phyloP scores from a whole-genome alignment of 345 rosid species.

The Leavenworthia alabamica region DNA sequence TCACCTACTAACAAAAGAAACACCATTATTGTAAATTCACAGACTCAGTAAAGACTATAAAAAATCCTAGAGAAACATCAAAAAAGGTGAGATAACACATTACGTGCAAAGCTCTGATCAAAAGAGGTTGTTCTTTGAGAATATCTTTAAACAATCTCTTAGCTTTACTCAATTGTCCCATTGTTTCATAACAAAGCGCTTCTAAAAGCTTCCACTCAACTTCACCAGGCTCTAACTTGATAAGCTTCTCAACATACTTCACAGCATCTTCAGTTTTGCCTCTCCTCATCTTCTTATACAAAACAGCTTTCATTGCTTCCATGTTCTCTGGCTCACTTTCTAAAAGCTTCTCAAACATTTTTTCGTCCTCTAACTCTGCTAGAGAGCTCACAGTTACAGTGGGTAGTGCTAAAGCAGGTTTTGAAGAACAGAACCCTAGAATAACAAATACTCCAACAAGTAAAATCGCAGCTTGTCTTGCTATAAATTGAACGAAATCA shows the following conservation, averaged over 20 bases:
- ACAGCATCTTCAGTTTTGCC: conserved; percentile 61
- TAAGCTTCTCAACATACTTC: conserved; percentile 54
- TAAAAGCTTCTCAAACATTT: conserved; percentile 54
- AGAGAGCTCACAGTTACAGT: conserved; percentile 23
- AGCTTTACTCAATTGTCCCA: conserved; percentile 64
- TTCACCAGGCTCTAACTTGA: conserved; percentile 55
- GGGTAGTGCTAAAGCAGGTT: conserved; percentile 44
- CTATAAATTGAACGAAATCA: conserved; percentile 22
- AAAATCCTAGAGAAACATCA: background rate
- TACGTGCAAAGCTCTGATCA: conserved; percentile 87
- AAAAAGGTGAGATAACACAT: conserved; percentile 24
- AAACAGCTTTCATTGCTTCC: conserved; percentile 63
- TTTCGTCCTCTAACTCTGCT: conserved; percentile 43
- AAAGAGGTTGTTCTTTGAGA: conserved; percentile 61
- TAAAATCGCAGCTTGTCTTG: conserved; percentile 38
- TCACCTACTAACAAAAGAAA: background rate
- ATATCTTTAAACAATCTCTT: conserved; percentile 60
- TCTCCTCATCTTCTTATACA: conserved; percentile 73
- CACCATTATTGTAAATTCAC: background rate
- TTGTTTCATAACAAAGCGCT: conserved; percentile 75
- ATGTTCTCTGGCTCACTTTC: conserved; percentile 62
- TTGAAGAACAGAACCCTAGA: conserved; percentile 40
- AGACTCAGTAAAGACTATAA: background rate
- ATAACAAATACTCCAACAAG: conserved; percentile 57
- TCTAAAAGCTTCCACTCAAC: conserved; percentile 88